phyloP scores from a whole-genome alignment of 352 stramenopile genomes.

The Phytophthora tentaculata region DNA sequence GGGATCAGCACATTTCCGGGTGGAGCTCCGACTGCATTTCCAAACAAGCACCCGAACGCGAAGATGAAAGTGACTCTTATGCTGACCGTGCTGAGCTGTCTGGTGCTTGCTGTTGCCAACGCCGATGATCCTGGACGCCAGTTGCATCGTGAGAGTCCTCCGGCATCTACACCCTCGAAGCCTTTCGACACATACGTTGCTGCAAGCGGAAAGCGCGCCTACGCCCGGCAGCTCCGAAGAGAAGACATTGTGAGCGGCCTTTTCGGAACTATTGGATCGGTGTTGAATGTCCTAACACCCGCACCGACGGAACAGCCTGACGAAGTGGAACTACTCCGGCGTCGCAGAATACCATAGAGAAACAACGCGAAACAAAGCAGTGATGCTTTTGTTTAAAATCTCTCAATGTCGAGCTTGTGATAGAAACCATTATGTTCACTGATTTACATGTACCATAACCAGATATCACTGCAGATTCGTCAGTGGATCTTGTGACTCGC shows the following conservation, averaged over 20 bases:
- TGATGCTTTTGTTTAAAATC: too few species aligned
- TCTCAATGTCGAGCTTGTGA: too few species aligned
- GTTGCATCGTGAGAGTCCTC: background rate
- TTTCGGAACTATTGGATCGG: background rate
- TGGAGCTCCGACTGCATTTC: background rate
- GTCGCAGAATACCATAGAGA: background rate
- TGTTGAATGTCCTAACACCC: background rate
- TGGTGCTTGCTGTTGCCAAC: constrained; percentile 1
- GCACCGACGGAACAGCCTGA: background rate
- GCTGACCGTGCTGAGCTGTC: background rate
- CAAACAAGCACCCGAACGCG: constrained; percentile 2
- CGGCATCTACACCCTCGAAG: background rate
- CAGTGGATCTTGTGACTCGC: too few species aligned
- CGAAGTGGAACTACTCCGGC: background rate
- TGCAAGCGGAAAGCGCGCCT: background rate
- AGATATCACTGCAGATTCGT: too few species aligned
- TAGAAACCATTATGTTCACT: too few species aligned
- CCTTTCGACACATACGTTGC: background rate
- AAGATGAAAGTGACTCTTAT: constrained; percentile 7
- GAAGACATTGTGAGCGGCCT: background rate
- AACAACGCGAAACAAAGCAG: background rate
- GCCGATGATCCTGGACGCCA: constrained; percentile 3
- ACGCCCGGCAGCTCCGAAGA: background rate
- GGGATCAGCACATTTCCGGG: background rate
- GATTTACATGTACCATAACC: too few species aligned